Base-by-base conservation (phyloP, 148 eudicot genomes). In the Chenopodium album region DNA sequence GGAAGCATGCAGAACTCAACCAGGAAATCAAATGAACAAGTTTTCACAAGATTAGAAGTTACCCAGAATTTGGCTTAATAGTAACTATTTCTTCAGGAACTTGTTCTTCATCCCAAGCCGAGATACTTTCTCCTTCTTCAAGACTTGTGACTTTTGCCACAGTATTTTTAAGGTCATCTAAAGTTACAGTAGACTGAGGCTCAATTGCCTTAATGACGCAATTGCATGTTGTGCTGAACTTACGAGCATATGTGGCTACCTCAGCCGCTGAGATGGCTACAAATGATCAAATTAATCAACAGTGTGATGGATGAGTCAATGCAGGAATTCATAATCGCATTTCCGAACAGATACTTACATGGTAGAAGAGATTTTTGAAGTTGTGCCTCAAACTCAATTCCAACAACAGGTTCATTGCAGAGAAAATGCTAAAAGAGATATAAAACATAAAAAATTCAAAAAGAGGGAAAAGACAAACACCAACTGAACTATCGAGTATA, bases 61-160 rank as follows among this genome's bases (percentile, higher is more conserved):
- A 94, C 98, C 98, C 97, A 34, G 94, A 86, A 79, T 86, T 84
- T 78, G 94, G 93, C 86, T 88, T 85, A 22, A 76, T 29, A 73
- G 68, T 83, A 76, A 94, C 89, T 84, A 94, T 90, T 73, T 94
- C 94, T 87, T 94, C 98, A 59, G 98, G 98, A 78, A 92, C 82
- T 75, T 87, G 84, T 75, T 94, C 98, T 54, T 92, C 94, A 82
- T 88, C 92, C 97, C 98, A 92, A 77, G 91, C 87, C 60, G 84
- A 74, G 54, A 93, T 88, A 75, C 73, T 82, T 86, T 84, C 47
- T 76, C 80, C 88, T 78, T 88, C 87, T 85, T 93, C 94, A 48
- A 93, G 87, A 76, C 77, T 68, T 80, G 85, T 88, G 79, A 93
- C 75, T 88, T 84, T 90, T 47, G 76, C 68, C 78, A 93, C 92